A percentile compares a stretch with the other conserved stretches of the same genome.
Conservation (phyloP, 805 yeast genomes). For the Priceomyces carsonii region DNA sequence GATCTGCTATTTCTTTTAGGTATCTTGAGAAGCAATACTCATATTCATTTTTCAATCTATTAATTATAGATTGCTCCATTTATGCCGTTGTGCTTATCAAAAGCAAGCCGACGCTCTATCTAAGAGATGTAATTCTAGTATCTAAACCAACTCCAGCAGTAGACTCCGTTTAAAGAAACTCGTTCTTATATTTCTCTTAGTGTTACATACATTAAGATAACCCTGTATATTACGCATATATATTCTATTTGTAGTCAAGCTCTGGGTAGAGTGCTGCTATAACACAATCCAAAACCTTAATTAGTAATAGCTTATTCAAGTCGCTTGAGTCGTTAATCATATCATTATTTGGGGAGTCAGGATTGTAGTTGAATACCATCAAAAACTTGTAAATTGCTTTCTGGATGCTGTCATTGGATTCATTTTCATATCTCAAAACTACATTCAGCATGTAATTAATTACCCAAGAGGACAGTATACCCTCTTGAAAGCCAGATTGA, state of each 20-base stretch:
- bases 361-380: slow-evolving; percentile 16
- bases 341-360: slow-evolving; percentile 1
- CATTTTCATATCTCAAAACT: slow-evolving; percentile 17
- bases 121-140: no score
- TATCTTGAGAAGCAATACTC: slow-evolving; percentile 4
- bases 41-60: slow-evolving; percentile 2
- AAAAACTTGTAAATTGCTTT: slow-evolving; percentile 15
- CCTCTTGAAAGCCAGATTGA: no score
- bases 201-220: background rate
- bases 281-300: slow-evolving; percentile 23
- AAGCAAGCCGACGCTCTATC: no score
- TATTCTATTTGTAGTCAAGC: no score
- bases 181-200: background rate
- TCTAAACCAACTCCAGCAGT: no score
- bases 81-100: background rate
- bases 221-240: slow-evolving; percentile 8
- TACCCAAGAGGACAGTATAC: no score
- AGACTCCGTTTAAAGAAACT: no score
- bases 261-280: slow-evolving; percentile 25
- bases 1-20: background rate
- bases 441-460: no score
- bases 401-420: slow-evolving; percentile 16
- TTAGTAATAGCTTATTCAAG: slow-evolving; percentile 21
- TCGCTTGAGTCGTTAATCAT: slow-evolving; percentile 10
- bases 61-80: background rate